Conservation (phyloP, 768 basidiomycete genomes). For the Tricholoma bakamatsutake region DNA sequence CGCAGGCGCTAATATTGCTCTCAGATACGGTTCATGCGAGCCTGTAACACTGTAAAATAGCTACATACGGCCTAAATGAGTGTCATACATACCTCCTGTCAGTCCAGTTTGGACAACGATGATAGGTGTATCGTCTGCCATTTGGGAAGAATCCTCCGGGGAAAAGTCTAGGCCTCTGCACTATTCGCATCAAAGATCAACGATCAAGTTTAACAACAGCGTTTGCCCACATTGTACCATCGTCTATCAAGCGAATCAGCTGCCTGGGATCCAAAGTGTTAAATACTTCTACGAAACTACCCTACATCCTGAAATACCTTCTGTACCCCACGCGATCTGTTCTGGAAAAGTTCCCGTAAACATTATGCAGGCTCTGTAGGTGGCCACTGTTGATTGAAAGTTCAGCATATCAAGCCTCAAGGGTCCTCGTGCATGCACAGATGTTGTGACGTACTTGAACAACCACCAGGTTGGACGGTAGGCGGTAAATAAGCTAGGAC, state of each 20-base stretch:
- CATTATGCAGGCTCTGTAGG: constrained; percentile 38
- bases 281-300: not conserved
- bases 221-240: constrained; percentile 40
- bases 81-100: constrained; percentile 22
- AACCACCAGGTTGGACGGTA: constrained; percentile 28
- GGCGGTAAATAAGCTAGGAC: constrained; percentile 17
- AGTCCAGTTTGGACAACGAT: constrained; percentile 34
- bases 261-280: constrained; percentile 16
- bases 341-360: constrained; percentile 37
- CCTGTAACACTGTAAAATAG: constrained; percentile 29
- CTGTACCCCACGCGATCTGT: constrained; percentile 38
- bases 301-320: constrained; percentile 19
- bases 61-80: not conserved
- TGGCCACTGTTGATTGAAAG: constrained; percentile 29
- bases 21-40: constrained; percentile 71
- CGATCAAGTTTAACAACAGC: not conserved
- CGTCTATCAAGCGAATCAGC: constrained; percentile 34
- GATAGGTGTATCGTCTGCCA: constrained; percentile 27
- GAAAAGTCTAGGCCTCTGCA: constrained; percentile 43
- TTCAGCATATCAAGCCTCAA: not conserved
- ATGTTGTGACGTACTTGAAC: constrained; percentile 13
- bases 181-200: not conserved
- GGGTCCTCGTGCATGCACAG: not conserved
- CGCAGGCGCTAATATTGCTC: constrained; percentile 58
- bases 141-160: constrained; percentile 21